Evolutionary conservation across 73 alveolate genomes (phyloP), one percentile per base, ranked within the genome.

Genomic region (Diophrys sp.): DNA sequence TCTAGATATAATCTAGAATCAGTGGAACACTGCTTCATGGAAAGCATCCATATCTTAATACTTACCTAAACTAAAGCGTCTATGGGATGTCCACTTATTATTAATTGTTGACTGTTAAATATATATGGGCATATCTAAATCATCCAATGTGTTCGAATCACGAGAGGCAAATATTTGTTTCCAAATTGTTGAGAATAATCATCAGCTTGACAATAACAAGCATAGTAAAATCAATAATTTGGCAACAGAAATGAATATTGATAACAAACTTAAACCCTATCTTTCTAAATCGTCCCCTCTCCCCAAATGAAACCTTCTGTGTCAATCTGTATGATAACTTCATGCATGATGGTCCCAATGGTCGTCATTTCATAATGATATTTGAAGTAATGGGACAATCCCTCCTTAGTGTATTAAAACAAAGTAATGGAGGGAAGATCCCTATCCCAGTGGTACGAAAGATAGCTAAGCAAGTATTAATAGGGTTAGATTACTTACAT

Each of bases 351-450:
- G 97, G 97, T 1, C 93, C 94, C 30, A 90, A 93, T 66, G 99
- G 97, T 57, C 83, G 84, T 76, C 97, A 93, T 71, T 95, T 67
- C 81, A 87, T 70, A 75, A 90, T 96, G 97, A 99, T 97, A 33
- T 96, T 96, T 81, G 99, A 97, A 89, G 95, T 97, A 73, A 87
- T 97, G 91, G 99, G 99, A 25, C 98, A 96, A 70, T 95, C 94
- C 82, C 89, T 96, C 32, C 89, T 97, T n/a, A 99, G 96, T 75
- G 89, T 97, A 30, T 96, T 97, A 70, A 97, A 97, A 79, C 66
- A 95, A 73, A 79, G 89, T 81, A 83, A 91, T 57, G 85, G 80
- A 71, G 82, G 79, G 74, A 95, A 98, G 18, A 93, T 94, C 26
- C 96, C 96, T 1, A 29, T 89, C 44, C 91, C 86, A n/a, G 73